Conservation (phyloP, 176 grass and related monocot species). For the Puccinellia tenuiflora region DNA sequence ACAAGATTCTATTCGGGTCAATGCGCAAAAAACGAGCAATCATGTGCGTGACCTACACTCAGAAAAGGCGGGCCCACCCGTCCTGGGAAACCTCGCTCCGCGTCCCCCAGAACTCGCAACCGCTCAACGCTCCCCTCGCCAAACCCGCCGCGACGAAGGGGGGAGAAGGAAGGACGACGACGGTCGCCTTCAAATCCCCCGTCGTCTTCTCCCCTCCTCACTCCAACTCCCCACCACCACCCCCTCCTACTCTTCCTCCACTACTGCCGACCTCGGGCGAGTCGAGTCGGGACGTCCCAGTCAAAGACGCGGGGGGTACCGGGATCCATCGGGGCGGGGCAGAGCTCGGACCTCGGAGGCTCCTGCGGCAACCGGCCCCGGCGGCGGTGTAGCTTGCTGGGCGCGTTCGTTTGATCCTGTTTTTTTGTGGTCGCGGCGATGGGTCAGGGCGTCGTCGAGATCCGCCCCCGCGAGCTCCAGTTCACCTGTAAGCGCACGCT, state of each 20-base stretch:
- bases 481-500: conserved; percentile 83
- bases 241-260: too few relatives aligned
- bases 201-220: conserved; percentile 23
- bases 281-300: not conserved
- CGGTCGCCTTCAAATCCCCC: not conserved
- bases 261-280: not conserved
- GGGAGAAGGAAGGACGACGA: not conserved
- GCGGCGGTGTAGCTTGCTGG: not conserved
- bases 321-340: not conserved
- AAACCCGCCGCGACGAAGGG: conserved; percentile 5
- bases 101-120: conserved; percentile 8
- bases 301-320: not conserved
- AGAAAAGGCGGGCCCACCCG: not conserved
- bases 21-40: not conserved
- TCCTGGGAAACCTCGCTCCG: conserved; percentile 7
- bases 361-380: not conserved
- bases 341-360: not conserved
- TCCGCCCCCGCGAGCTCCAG: conserved; percentile 78
- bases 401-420: not conserved
- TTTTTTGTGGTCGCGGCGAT: conserved; percentile 17
- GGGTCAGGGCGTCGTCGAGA: conserved; percentile 81
- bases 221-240: conserved; percentile 2
- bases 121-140: not conserved
- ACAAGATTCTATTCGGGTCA: too few relatives aligned
- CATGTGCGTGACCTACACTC: not conserved